phyloP scores from a whole-genome alignment of 2,329 filamentous ascomycete genomes.

The Pseudocercospora vitis region DNA sequence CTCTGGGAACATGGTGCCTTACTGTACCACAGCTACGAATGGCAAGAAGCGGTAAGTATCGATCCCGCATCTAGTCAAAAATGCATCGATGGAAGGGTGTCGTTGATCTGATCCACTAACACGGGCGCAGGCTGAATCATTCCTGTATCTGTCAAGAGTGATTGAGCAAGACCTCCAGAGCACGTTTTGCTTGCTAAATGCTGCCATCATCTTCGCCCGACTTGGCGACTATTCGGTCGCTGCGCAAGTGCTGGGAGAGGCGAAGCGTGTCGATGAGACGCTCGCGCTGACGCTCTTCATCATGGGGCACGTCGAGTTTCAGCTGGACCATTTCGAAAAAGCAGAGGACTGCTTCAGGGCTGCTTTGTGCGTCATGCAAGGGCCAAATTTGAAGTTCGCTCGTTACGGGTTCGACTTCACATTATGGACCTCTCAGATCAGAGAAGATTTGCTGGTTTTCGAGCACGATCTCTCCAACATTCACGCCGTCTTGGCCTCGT shows the following conservation, averaged over 20 bases:
- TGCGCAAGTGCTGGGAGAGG: conserved; percentile 26
- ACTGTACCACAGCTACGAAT: conserved; percentile 37
- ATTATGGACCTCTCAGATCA: conserved; percentile 20
- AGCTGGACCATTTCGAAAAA: conserved; percentile 25
- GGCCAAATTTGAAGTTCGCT: conserved; percentile 16
- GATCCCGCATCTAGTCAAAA: not conserved
- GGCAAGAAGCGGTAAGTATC: conserved; percentile 31
- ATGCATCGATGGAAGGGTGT: not conserved
- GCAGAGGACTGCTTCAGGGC: conserved; percentile 28
- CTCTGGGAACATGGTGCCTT: conserved; percentile 39
- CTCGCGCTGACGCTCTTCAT: conserved; percentile 32
- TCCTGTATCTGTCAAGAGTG: conserved; percentile 27
- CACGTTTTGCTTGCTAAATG: conserved; percentile 33
- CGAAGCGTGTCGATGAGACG: conserved; percentile 22
- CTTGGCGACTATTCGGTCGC: conserved; percentile 34
- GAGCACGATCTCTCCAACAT: conserved; percentile 3
- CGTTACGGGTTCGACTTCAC: conserved; percentile 28
- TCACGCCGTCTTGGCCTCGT: conserved; percentile 15
- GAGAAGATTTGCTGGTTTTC: conserved; percentile 18
- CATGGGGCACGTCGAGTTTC: conserved; percentile 33
- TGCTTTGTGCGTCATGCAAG: conserved; percentile 22
- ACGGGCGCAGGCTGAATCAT: conserved; percentile 22
- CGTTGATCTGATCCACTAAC: too few relatives aligned
- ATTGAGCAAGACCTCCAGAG: conserved; percentile 21
- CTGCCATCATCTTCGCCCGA: conserved; percentile 33